Evolutionary conservation across 768 basidiomycete genomes (phyloP).

Genomic region (Ramaria sp.): DNA sequence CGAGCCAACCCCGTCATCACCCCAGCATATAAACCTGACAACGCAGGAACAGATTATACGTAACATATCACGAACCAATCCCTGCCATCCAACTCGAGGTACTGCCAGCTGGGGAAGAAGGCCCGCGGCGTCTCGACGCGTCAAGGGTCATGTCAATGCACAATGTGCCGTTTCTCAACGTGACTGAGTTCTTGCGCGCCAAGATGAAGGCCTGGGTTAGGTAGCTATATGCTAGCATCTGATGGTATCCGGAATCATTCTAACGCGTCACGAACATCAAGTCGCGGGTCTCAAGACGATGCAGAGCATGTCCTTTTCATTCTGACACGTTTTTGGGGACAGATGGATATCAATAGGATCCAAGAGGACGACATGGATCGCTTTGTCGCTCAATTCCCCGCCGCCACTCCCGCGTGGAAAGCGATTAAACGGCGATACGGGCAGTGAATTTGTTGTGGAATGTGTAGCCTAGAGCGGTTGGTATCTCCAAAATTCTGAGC

Average conservation of each 20-base stretch:
- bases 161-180: slow-evolving; percentile 69
- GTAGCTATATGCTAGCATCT: slow-evolving; percentile 29
- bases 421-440: slow-evolving; percentile 39
- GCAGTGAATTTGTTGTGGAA: neutral
- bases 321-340: slow-evolving; percentile 68
- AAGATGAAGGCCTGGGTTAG: slow-evolving; percentile 79
- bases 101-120: slow-evolving; percentile 69
- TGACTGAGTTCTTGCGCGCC: slow-evolving; percentile 78
- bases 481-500: neutral
- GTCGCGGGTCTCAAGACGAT: slow-evolving; percentile 60
- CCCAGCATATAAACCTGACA: neutral
- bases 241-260: neutral
- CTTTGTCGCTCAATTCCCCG: slow-evolving; percentile 50
- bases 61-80: slow-evolving; percentile 64
- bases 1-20: slow-evolving; percentile 21
- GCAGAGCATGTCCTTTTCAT: slow-evolving; percentile 69
- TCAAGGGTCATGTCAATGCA: slow-evolving; percentile 59
- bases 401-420: slow-evolving; percentile 63
- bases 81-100: slow-evolving; percentile 84
- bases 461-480: neutral
- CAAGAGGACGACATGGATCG: slow-evolving; percentile 78
- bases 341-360: slow-evolving; percentile 77
- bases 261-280: slow-evolving; percentile 19
- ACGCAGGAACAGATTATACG: slow-evolving; percentile 45
- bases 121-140: slow-evolving; percentile 62